Percentiles rank a stretch among this genome's conserved stretches.
phyloP scores from a whole-genome alignment of 2,329 filamentous ascomycete genomes.

The Fragosphaeria purpurea region DNA sequence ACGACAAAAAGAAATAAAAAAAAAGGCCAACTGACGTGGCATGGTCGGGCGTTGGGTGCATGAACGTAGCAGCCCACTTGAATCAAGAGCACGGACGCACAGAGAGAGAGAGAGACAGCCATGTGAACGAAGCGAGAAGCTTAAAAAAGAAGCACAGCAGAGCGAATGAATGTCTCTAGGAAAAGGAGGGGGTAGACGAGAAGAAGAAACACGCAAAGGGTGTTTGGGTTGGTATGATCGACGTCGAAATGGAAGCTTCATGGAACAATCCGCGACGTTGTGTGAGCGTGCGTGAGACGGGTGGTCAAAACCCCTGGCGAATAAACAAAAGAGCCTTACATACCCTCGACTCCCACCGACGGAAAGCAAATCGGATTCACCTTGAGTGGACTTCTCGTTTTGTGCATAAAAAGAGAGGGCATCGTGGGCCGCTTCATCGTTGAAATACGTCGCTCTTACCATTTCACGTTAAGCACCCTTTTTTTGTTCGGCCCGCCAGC shows the following conservation, averaged over 20 bases:
- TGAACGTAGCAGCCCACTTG: not conserved
- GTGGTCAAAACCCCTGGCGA: too few species aligned
- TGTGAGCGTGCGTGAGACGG: not conserved
- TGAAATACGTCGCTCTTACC: too few species aligned
- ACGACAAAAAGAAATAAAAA: too few species aligned
- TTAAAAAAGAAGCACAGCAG: not conserved
- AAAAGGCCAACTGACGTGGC: too few species aligned
- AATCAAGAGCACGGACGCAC: not conserved
- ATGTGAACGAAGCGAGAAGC: not conserved
- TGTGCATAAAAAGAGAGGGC: not conserved
- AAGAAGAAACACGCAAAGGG: not conserved
- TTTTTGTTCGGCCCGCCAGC: too few species aligned
- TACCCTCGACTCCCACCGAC: too few species aligned
- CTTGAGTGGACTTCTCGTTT: too few species aligned
- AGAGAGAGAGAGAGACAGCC: not conserved
- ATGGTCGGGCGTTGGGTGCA: too few species aligned
- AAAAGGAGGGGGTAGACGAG: not conserved
- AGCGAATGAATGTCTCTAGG: not conserved
- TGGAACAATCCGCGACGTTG: conserved; percentile 16
- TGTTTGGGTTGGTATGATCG: conserved; percentile 14
- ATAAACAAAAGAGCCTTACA: too few species aligned
- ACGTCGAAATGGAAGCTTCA: conserved; percentile 14
- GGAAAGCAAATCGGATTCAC: too few species aligned
- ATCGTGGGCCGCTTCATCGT: not conserved
- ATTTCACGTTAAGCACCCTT: too few species aligned